phyloP scores from a whole-genome alignment of 176 grass and related monocot genomes.

The Ensete glaucum region DNA sequence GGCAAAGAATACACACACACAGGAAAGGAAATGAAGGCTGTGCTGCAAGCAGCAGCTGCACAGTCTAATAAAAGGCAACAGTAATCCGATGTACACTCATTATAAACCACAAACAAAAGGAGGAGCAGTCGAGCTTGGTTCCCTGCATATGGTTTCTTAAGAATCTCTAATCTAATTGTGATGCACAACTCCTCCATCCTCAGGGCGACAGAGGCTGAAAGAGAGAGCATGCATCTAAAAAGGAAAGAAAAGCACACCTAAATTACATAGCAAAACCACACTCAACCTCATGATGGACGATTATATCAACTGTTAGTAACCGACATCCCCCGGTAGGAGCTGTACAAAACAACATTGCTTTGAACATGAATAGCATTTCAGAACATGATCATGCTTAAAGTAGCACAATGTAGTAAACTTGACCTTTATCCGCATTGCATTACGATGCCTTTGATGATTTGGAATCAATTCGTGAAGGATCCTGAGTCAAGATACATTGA shows the following conservation, averaged over 20 bases:
- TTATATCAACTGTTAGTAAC: neutral
- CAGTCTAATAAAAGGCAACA: no score
- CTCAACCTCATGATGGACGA: neutral
- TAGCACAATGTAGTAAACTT: neutral
- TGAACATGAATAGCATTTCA: neutral
- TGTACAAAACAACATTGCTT: neutral
- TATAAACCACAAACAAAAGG: neutral
- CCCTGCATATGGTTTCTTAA: neutral
- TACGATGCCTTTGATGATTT: neutral
- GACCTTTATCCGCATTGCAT: neutral
- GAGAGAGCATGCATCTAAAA: neutral
- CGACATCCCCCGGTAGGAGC: no score
- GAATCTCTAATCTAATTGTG: neutral
- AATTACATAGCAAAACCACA: neutral
- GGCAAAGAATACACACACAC: no score
- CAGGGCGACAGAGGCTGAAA: no score
- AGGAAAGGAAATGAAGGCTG: no score
- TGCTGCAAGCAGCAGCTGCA: no score
- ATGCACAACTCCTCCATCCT: neutral
- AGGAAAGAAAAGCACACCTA: neutral
- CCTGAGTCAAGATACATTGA: neutral
- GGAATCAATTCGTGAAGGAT: neutral
- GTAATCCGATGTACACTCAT: neutral
- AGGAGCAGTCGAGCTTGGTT: neutral
- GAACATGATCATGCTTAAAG: neutral